Conservation (phyloP, 2,329 filamentous ascomycete species). For the Colletotrichum tabaci region DNA sequence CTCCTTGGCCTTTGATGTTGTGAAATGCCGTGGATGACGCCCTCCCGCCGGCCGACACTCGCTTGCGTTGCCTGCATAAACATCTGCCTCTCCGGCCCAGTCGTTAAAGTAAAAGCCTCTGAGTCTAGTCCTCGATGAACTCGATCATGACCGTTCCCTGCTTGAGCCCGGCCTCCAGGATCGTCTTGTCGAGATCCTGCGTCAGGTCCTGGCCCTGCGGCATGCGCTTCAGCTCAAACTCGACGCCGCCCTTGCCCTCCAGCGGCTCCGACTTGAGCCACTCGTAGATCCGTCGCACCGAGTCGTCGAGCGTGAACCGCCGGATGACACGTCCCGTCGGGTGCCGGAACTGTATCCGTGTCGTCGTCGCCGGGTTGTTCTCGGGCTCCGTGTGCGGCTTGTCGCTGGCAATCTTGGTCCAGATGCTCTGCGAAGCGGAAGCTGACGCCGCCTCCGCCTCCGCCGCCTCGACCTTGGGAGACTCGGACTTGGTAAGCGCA, state of each 20-base stretch:
- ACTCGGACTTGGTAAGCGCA: constrained; percentile 80
- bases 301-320: constrained; percentile 83
- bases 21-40: constrained; percentile 3
- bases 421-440: constrained; percentile 59
- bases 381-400: constrained; percentile 85
- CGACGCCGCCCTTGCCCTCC: constrained; percentile 81
- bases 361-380: constrained; percentile 78
- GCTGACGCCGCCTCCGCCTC: constrained; percentile 42
- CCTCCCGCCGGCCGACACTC: no score
- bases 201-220: constrained; percentile 85
- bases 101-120: no score
- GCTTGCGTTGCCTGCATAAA: no score
- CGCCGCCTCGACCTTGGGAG: constrained; percentile 58
- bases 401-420: constrained; percentile 79
- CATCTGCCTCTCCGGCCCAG: no score
- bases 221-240: constrained; percentile 92
- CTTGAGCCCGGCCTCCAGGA: constrained; percentile 88
- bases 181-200: constrained; percentile 78
- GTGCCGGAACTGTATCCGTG: constrained; percentile 93
- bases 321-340: constrained; percentile 88
- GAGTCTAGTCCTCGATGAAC: constrained; percentile 74
- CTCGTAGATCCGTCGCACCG: constrained; percentile 89
- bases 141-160: constrained; percentile 97
- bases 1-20: not conserved
- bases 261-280: constrained; percentile 94